phyloP scores from a whole-genome alignment of 2,329 filamentous ascomycete genomes.

The Claviceps africana region DNA sequence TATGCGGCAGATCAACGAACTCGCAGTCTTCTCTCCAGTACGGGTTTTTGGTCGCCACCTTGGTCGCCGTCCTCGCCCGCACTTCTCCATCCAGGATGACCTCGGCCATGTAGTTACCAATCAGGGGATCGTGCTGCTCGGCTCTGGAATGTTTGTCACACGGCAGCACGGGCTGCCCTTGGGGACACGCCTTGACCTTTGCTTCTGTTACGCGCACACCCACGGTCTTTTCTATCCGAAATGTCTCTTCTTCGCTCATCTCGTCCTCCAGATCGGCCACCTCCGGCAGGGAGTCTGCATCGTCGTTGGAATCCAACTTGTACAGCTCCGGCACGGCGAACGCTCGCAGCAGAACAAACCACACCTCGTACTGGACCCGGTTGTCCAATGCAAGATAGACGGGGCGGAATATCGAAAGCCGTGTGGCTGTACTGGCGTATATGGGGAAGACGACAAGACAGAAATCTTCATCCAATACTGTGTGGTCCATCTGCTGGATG shows the following conservation, averaged over 20 bases:
- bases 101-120: constrained; percentile 65
- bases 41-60: constrained; percentile 55
- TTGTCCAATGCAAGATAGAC: constrained; percentile 81
- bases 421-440: constrained; percentile 62
- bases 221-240: constrained; percentile 48
- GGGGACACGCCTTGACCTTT: constrained; percentile 34
- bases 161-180: constrained; percentile 11
- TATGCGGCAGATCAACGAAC: constrained; percentile 57
- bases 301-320: constrained; percentile 38
- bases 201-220: constrained; percentile 46
- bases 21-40: constrained; percentile 77
- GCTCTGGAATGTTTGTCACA: constrained; percentile 10
- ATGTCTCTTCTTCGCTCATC: constrained; percentile 32
- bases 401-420: constrained; percentile 67
- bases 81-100: constrained; percentile 69
- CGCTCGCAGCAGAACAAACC: constrained; percentile 82
- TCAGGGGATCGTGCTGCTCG: constrained; percentile 27
- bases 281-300: constrained; percentile 29
- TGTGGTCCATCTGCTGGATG: constrained; percentile 78
- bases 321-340: constrained; percentile 90
- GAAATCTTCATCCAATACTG: constrained; percentile 82
- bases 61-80: constrained; percentile 59
- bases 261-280: constrained; percentile 24
- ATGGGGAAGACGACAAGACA: constrained; percentile 94
- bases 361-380: constrained; percentile 86